Evolutionary conservation across 768 basidiomycete genomes (phyloP).

Genomic region (Clavulina sp.): DNA sequence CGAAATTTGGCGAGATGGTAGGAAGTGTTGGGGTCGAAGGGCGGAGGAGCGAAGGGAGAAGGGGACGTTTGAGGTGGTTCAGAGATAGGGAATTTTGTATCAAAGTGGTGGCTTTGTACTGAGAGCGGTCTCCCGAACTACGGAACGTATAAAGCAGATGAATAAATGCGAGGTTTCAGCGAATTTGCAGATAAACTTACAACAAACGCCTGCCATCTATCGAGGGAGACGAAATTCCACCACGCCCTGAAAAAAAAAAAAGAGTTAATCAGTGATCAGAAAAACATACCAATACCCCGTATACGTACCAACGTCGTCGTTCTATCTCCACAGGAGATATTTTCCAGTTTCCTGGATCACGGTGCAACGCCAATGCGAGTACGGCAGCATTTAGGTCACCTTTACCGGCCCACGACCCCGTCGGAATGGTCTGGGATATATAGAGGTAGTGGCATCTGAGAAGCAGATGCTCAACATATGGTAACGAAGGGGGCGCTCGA

Average conservation of each 20-base stretch:
- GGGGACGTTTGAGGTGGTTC: slow-evolving; percentile 34
- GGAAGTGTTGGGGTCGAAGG: slow-evolving; percentile 2
- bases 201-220: slow-evolving; percentile 34
- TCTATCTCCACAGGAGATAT: slow-evolving; percentile 55
- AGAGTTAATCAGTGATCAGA: neutral
- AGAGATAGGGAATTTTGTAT: slow-evolving; percentile 57
- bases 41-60: neutral
- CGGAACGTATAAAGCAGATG: slow-evolving; percentile 62
- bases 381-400: slow-evolving; percentile 59
- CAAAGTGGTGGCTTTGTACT: slow-evolving; percentile 69
- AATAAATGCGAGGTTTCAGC: slow-evolving; percentile 37
- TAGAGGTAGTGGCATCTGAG: slow-evolving; percentile 55
- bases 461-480: slow-evolving; percentile 59
- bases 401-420: slow-evolving; percentile 63
- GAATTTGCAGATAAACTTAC: neutral
- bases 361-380: slow-evolving; percentile 70
- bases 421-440: slow-evolving; percentile 54
- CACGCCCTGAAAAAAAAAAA: slow-evolving; percentile 32
- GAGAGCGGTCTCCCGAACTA: slow-evolving; percentile 43
- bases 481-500: slow-evolving; percentile 21
- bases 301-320: slow-evolving; percentile 47
- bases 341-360: slow-evolving; percentile 64
- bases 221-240: slow-evolving; percentile 75
- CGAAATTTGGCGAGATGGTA: slow-evolving; percentile 1
- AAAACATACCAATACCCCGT: neutral